Base-by-base conservation (phyloP, 495 filamentous ascomycete genomes). In the Mytilinidion resinicola region DNA sequence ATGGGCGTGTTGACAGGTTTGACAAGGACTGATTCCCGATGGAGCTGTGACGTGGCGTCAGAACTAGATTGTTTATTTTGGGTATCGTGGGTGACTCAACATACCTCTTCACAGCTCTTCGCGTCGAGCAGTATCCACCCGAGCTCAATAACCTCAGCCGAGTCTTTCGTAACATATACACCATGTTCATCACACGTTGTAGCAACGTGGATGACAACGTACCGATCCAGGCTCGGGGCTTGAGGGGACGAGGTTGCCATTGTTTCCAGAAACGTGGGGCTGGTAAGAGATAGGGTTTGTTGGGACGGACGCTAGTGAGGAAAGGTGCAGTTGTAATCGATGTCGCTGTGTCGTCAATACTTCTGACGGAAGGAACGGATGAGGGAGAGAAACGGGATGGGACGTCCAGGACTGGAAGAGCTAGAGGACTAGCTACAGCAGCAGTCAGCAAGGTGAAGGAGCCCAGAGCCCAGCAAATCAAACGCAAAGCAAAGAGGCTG, bases 181-280 rank as follows among this genome's bases (percentile, higher is more conserved):
- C 93, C 93, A 76, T 98, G 93, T 69, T 98, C 93, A 73, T 97
- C 93, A 75, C 93, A 97, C 63, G 93, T 98, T 34, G 95, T 98
- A 59, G 95, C 93, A 65, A 97, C 92, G 75, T 97, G 93, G 70
- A 96, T 93, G 67, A 98, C 89, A 61, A 96, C 86, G 73, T 95
- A 97, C 68, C 91, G 87, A 77, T 97, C 93, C 76, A 91, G 83
- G 76, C 87, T 89, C 59, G 78, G 76, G 52, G 67, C 64, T 50
- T 67, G 68, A 37, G 59, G 59, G 38, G 60, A 58, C 9, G 57
- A 59, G 55, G 63, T 70, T 17, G 74, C 66, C 74, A 76, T 76
- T 30, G 25, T 30, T 30, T 30, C 25, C 25, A 30, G 25, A 2
- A 30, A 9, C 30, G 6, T 53, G 36, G 9, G 36, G 49, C 2